phyloP scores from a whole-genome alignment of 2,329 filamentous ascomycete species.

The Dryadomyces sulphureus region DNA sequence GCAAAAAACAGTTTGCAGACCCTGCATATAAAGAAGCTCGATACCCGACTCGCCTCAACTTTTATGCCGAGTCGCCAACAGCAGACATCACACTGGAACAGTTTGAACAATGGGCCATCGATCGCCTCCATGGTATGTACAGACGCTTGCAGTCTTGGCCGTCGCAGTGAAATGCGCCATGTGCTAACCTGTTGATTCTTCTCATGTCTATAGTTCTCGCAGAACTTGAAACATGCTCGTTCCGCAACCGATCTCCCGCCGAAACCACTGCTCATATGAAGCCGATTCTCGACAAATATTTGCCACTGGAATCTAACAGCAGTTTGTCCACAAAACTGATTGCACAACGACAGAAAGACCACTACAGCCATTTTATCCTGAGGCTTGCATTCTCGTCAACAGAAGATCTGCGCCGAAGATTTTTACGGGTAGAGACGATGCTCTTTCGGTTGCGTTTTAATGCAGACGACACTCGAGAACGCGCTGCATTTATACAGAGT shows the following conservation, averaged over 20 bases:
- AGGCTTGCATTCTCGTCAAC: constrained; percentile 84
- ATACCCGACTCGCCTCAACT: constrained; percentile 80
- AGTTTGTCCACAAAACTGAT: constrained; percentile 44
- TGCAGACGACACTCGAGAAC: constrained; percentile 60
- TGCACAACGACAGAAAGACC: constrained; percentile 77
- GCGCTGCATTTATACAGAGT: constrained; percentile 58
- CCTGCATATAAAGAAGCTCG: constrained; percentile 61
- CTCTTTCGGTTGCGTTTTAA: constrained; percentile 74
- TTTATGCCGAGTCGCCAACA: constrained; percentile 77
- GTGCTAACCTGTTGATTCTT: not conserved
- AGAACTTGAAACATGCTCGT: constrained; percentile 86
- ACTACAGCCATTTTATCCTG: constrained; percentile 96
- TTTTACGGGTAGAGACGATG: constrained; percentile 74
- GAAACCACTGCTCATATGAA: constrained; percentile 78
- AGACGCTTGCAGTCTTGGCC: no score
- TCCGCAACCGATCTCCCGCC: constrained; percentile 72
- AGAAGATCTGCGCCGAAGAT: constrained; percentile 77
- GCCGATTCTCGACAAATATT: constrained; percentile 72
- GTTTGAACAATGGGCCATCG: constrained; percentile 98
- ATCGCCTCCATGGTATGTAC: constrained; percentile 61
- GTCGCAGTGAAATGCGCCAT: no score
- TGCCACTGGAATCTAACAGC: constrained; percentile 65
- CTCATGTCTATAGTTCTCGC: constrained; percentile 46
- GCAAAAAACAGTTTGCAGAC: constrained; percentile 75
- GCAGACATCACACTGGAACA: constrained; percentile 92